These are phyloP conservation scores for Rosa hybrid DNA, from an alignment of 331 rosid species.

Conservation along the genomic window DNA sequence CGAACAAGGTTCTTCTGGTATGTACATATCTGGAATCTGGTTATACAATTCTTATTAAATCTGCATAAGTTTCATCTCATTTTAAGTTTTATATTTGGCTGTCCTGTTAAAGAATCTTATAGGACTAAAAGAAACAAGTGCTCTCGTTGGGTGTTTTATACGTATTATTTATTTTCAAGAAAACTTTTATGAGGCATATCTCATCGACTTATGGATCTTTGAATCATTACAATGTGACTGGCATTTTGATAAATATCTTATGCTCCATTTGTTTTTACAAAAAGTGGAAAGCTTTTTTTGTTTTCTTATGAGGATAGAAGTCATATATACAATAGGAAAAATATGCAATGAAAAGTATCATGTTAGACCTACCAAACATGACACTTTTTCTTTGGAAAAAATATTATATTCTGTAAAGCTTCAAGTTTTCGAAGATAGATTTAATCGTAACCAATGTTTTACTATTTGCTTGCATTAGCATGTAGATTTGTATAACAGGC, in stretches of 20 bases:
- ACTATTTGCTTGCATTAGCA: neutral
- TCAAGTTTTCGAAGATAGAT: neutral
- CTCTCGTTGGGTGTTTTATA: neutral
- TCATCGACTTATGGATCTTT: neutral
- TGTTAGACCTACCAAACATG: neutral
- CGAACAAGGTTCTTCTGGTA: slow-evolving; percentile 83
- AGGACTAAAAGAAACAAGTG: neutral
- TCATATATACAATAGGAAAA: neutral
- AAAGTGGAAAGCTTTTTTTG: neutral
- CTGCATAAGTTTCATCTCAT: neutral
- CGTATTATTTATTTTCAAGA: neutral
- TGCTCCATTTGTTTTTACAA: neutral
- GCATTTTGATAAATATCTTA: neutral
- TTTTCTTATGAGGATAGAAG: neutral
- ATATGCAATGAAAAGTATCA: too few relatives aligned
- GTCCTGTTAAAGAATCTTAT: neutral
- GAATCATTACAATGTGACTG: neutral
- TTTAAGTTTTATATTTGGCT: slow-evolving; percentile 2
- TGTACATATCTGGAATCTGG: slow-evolving; percentile 34
- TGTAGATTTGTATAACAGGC: neutral
- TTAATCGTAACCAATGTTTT: neutral
- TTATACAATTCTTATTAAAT: neutral
- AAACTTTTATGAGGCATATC: neutral
- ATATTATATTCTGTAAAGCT: neutral
- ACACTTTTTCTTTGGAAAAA: neutral